These are phyloP conservation scores for Selenicereus undatus DNA, from an alignment of 148 eudicot genomes.

Conservation along the genomic window DNA sequence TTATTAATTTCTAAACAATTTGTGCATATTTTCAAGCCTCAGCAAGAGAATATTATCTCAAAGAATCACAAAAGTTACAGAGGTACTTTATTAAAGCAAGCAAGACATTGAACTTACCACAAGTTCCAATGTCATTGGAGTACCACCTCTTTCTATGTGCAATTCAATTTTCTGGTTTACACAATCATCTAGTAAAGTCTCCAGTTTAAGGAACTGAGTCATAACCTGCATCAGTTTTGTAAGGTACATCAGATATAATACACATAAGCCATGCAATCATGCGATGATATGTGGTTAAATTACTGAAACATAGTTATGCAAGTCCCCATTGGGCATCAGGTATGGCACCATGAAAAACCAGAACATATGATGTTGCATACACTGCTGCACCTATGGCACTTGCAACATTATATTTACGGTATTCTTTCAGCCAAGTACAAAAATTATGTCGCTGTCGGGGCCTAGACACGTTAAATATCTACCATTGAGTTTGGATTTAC, in stretches of 20 bases:
- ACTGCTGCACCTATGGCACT: neutral
- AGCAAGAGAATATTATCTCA: neutral
- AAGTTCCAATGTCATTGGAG: conserved; percentile 57
- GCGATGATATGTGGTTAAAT: neutral
- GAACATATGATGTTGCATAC: neutral
- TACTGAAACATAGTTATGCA: neutral
- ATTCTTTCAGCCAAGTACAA: neutral
- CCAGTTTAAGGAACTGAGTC: conserved; percentile 89
- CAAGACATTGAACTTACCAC: conserved; percentile 41
- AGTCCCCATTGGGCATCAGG: neutral
- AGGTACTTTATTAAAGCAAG: neutral
- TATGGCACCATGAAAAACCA: neutral
- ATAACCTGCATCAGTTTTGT: conserved; percentile 57
- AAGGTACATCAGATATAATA: neutral
- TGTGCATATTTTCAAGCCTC: neutral
- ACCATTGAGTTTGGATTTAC: neutral
- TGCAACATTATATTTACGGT: neutral
- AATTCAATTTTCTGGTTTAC: conserved; percentile 67
- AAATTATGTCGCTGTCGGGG: neutral
- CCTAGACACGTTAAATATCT: neutral
- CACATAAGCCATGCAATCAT: neutral
- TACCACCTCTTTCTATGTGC: conserved; percentile 94
- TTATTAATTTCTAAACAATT: neutral
- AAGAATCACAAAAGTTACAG: conserved; percentile 2
- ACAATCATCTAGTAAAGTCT: conserved; percentile 78